Evolutionary conservation across 768 basidiomycete species (phyloP), one percentile per base, ranked within the genome.

Genomic region (Favolaschia claudopus): DNA sequence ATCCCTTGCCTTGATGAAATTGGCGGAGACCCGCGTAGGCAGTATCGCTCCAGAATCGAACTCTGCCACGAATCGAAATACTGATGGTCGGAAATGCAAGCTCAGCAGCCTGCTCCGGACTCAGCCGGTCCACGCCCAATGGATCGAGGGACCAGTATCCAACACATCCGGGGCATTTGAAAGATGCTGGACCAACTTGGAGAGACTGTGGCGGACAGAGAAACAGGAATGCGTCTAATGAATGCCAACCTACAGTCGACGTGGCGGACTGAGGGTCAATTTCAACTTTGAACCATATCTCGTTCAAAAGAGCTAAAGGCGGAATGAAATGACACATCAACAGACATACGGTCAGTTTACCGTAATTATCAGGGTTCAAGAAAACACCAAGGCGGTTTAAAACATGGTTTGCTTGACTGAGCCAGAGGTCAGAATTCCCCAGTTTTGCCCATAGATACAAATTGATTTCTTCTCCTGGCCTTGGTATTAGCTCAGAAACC

Each of bases 361-460:
- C 46, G 8, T 48, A 34, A 22, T 48, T 6, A 10, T 34, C 20
- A n/a, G 25, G 36, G 25, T 48, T 48, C 22, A 22, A 9, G 8
- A 15, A 14, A 24, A 34, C 25, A n/a, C n/a, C 19, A 5, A 48
- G 47, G 19, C 33, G 19, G 5, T 22, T 7, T 31, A 48, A 48
- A 36, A 48, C 36, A 22, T 48, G 32, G 17, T 48, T 48, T 15
- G 46, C 46, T 34, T 48, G 46, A 48, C 46, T 48, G 19, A 48
- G 19, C 46, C 46, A 48, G 32, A 7, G n/a, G n/a, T n/a, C 13
- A 31, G 29, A 46, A 12, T 46, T 32, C 29, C 45, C 29, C 8
- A 19, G n/a, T n/a, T n/a, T n/a, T n/a, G n/a, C n/a, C n/a, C n/a
- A n/a, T n/a, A n/a, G n/a, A n/a, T n/a, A n/a, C n/a, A n/a, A n/a